phyloP scores from a whole-genome alignment of 805 yeast species.

The Pichia ethanolica region DNA sequence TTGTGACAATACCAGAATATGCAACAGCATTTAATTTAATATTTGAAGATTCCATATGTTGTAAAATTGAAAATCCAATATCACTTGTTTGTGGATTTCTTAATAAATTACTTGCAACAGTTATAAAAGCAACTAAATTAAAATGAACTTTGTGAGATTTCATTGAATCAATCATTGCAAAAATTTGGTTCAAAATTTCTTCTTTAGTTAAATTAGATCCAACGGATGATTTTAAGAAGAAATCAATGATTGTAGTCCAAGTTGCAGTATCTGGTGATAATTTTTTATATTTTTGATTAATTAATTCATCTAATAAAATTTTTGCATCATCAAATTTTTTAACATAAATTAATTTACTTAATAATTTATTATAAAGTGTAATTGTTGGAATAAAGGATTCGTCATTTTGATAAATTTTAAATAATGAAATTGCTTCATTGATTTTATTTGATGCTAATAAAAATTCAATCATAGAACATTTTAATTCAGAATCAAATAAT shows the following conservation, averaged over 20 bases:
- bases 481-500: constrained; percentile 32
- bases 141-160: constrained; percentile 27
- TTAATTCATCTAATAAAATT: constrained; percentile 42
- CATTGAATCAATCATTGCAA: constrained; percentile 32
- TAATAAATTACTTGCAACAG: constrained; percentile 47
- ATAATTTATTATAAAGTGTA: constrained; percentile 44
- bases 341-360: constrained; percentile 34
- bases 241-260: constrained; percentile 50
- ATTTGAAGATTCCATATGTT: constrained; percentile 30
- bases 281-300: constrained; percentile 17
- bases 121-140: constrained; percentile 41
- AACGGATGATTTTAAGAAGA: constrained; percentile 43
- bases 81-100: constrained; percentile 38
- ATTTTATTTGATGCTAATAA: constrained; percentile 34
- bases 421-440: constrained; percentile 32
- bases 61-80: constrained; percentile 46
- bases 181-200: constrained; percentile 24
- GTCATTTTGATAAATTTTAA: constrained; percentile 21
- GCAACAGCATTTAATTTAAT: constrained; percentile 30
- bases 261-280: constrained; percentile 56
- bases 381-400: constrained; percentile 35
- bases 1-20: constrained; percentile 40
- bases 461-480: constrained; percentile 40
- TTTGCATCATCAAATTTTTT: constrained; percentile 39
- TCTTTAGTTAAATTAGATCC: constrained; percentile 33